Conservation (phyloP, 129 eudicot species). For the Flaveria linearis region DNA sequence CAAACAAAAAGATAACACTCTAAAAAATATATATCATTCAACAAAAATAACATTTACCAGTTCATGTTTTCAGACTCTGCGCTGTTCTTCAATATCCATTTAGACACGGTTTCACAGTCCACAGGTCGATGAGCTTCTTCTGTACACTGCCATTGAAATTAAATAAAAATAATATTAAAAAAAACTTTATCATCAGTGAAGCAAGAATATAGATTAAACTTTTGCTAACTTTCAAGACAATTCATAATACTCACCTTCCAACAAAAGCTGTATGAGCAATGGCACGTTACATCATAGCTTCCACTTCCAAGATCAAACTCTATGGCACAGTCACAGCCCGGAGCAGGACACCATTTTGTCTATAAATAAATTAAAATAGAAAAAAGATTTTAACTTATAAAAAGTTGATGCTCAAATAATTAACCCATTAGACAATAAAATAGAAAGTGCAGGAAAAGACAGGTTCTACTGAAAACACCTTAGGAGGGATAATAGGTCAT, state of each 20-base stretch:
- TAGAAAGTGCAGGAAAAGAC: background rate
- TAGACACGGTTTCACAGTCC: conserved; percentile 89
- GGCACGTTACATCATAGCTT: conserved; percentile 80
- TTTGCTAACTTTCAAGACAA: background rate
- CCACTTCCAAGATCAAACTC: conserved; percentile 87
- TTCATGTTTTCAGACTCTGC: conserved; percentile 99
- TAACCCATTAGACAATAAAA: background rate
- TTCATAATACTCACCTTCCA: conserved; percentile 79
- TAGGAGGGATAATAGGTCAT: background rate
- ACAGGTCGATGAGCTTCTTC: conserved; percentile 99
- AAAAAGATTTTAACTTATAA: background rate
- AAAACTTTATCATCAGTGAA: background rate
- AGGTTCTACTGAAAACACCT: background rate
- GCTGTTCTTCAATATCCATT: conserved; percentile 91
- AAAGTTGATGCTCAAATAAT: background rate
- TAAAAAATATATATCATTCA: background rate
- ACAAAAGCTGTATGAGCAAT: conserved; percentile 90
- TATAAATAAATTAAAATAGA: conserved; percentile 15
- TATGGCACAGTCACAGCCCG: conserved; percentile 93
- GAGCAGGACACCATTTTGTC: conserved; percentile 99
- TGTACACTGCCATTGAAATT: conserved; percentile 58
- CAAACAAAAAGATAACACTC: conserved; percentile 15
- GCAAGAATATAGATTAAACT: background rate
- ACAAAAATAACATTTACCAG: conserved; percentile 50
- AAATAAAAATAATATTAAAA: background rate